phyloP scores from a whole-genome alignment of 2,329 filamentous ascomycete genomes.

The Fusarium pininemorale region DNA sequence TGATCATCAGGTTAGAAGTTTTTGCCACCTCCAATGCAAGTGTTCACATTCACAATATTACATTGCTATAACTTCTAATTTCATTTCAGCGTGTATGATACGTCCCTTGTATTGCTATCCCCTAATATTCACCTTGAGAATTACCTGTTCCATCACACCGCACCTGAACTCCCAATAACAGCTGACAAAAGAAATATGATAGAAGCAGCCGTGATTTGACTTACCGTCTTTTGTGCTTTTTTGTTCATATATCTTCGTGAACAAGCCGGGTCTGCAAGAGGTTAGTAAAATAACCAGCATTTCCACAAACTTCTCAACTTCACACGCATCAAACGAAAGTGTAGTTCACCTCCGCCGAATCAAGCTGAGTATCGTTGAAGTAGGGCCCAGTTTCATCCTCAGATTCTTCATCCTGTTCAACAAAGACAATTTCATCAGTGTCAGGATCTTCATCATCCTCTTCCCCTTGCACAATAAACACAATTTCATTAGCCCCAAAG shows the following conservation, averaged over 20 bases:
- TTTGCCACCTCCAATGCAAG: rapidly evolving
- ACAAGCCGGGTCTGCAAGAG: background rate
- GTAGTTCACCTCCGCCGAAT: background rate
- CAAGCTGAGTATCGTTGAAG: background rate
- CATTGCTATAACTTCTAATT: too few relatives aligned
- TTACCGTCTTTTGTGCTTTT: background rate
- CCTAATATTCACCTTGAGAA: background rate
- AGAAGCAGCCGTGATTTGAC: background rate
- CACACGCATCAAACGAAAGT: background rate
- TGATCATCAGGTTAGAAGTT: background rate
- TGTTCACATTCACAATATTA: too few relatives aligned
- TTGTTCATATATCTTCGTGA: rapidly evolving
- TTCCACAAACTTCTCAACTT: background rate
- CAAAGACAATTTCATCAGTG: background rate
- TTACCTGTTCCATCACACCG: background rate
- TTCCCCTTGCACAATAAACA: background rate
- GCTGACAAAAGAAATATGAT: background rate
- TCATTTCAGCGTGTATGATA: rapidly evolving
- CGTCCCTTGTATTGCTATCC: background rate
- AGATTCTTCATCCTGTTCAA: background rate
- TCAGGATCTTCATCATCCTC: background rate
- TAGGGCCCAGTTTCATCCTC: background rate
- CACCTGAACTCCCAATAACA: background rate
- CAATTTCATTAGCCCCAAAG: background rate
- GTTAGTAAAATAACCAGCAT: background rate